Conservation (phyloP, 2,329 filamentous ascomycete genomes). For the Trichoderma hamatum region DNA sequence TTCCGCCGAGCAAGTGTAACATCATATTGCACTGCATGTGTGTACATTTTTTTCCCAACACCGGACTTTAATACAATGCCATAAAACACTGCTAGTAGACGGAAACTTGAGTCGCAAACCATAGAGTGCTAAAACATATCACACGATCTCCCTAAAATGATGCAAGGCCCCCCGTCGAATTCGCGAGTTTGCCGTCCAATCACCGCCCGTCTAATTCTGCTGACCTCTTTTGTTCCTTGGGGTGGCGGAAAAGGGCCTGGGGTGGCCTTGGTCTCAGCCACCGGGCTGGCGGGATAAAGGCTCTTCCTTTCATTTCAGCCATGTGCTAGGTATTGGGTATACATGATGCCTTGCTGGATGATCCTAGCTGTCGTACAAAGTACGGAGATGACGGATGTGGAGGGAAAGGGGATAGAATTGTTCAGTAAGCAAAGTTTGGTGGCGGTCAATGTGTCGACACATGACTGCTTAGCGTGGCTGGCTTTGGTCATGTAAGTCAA, state of each 20-base stretch:
- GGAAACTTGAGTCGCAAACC: background rate
- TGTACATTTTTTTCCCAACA: background rate
- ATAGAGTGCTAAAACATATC: background rate
- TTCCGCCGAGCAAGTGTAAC: background rate
- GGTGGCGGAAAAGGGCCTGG: background rate
- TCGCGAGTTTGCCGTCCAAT: conserved; percentile 8
- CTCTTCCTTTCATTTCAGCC: background rate
- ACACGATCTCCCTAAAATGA: conserved; percentile 4
- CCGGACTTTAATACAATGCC: background rate
- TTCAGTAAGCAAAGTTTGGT: background rate
- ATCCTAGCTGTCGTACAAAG: no score
- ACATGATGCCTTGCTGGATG: no score
- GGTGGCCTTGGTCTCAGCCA: background rate
- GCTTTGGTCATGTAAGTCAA: background rate
- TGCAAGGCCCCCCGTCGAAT: conserved; percentile 8
- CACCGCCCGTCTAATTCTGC: background rate
- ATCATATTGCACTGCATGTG: background rate
- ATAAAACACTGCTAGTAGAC: background rate
- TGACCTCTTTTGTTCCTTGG: background rate
- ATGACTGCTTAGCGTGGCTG: background rate
- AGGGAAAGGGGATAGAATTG: background rate
- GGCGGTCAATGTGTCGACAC: background rate
- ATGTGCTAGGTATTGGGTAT: background rate
- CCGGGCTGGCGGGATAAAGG: background rate
- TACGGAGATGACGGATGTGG: background rate